Percentiles rank a stretch among this genome's conserved stretches.
Evolutionary conservation across 1,284 basidiomycete species (phyloP).

Genomic region (Leccinum pachyderme): DNA sequence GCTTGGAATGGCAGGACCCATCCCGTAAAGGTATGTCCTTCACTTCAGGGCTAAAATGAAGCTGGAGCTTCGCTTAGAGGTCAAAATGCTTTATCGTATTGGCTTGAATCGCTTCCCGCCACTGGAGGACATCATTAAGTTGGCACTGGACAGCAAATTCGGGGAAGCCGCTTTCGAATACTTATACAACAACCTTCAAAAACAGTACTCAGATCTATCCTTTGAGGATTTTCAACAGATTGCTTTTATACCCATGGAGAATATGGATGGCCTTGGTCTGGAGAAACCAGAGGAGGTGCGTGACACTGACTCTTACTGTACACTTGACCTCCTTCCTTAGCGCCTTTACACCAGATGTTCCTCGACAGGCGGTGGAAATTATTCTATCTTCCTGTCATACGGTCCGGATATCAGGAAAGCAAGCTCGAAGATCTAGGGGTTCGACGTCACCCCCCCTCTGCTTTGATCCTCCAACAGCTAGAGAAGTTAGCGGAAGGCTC

Average conservation of each 20-base stretch:
- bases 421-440: slow-evolving; percentile 67
- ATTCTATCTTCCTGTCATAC: slow-evolving; percentile 70
- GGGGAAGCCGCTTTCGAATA: slow-evolving; percentile 65
- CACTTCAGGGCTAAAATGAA: background rate
- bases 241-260: slow-evolving; percentile 77
- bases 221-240: slow-evolving; percentile 49
- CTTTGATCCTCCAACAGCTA: slow-evolving; percentile 61
- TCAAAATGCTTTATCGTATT: slow-evolving; percentile 63
- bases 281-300: slow-evolving; percentile 67
- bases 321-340: background rate
- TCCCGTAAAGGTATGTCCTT: background rate
- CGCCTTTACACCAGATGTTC: slow-evolving; percentile 58
- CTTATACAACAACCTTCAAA: slow-evolving; percentile 64
- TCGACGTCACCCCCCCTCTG: slow-evolving; percentile 65
- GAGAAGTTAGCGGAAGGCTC: background rate
- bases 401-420: slow-evolving; percentile 48
- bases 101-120: slow-evolving; percentile 75
- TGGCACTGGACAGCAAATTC: slow-evolving; percentile 46
- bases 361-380: slow-evolving; percentile 64
- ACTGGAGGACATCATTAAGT: slow-evolving; percentile 58
- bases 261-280: slow-evolving; percentile 44
- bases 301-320: background rate
- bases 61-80: background rate
- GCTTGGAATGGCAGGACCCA: slow-evolving; percentile 69
- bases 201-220: slow-evolving; percentile 62